Percentiles rank a stretch among this genome's conserved stretches.
Evolutionary conservation across 257 asterid genomes (phyloP).

Genomic region (Jasminum sambac): DNA sequence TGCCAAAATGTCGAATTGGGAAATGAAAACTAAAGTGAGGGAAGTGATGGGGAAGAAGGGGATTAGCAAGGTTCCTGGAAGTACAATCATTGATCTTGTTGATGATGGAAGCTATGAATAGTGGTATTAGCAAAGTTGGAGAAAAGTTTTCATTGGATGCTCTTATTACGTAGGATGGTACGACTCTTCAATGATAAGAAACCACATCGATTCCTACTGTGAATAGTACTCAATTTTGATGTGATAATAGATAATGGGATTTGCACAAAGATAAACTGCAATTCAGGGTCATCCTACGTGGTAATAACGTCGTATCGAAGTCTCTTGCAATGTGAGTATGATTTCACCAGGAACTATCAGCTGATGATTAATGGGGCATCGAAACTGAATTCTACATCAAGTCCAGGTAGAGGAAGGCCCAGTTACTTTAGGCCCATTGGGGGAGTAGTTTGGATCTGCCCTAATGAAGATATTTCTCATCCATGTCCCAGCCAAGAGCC

Average conservation of each 20-base stretch:
- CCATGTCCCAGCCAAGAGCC: neutral
- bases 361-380: neutral
- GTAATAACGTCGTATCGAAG: too few species aligned
- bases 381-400: too few species aligned
- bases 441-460: neutral
- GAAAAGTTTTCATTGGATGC: slow-evolving; percentile 8
- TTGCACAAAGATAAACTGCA: too few species aligned
- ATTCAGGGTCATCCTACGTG: too few species aligned
- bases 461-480: neutral
- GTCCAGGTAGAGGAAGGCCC: neutral
- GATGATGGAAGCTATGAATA: slow-evolving; percentile 49
- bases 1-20: slow-evolving; percentile 62
- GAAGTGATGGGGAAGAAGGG: slow-evolving; percentile 70
- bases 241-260: too few species aligned
- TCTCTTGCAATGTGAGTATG: slow-evolving; percentile 39
- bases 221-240: too few species aligned
- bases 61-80: slow-evolving; percentile 71
- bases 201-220: too few species aligned
- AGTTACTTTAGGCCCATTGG: neutral
- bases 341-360: neutral
- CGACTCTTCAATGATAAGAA: too few species aligned
- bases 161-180: too few species aligned
- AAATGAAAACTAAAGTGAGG: slow-evolving; percentile 56
- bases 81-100: slow-evolving; percentile 68
- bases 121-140: slow-evolving; percentile 23